Percentiles rank a stretch among this genome's conserved stretches.
Conservation (phyloP, 306 rosid species). For the Fragaria iinumae region DNA sequence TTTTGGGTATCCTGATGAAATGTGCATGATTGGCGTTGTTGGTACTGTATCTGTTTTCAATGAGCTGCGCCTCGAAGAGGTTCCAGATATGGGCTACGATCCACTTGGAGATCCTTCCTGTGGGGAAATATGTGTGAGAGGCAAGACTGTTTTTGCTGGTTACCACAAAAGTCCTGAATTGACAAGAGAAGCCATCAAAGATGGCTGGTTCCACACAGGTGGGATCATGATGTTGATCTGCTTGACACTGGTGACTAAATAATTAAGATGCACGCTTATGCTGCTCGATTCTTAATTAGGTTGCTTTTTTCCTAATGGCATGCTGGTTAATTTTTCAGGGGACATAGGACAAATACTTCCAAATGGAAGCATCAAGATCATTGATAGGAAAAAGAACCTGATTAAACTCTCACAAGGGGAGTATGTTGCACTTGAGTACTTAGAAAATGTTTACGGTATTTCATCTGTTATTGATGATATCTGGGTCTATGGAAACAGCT, state of each 20-base stretch:
- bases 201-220: conserved; percentile 97
- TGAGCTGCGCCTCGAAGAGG: conserved; percentile 71
- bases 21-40: conserved; percentile 79
- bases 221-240: background rate
- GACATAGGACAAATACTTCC: conserved; percentile 86
- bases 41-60: conserved; percentile 62
- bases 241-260: background rate
- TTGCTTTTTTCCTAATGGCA: background rate
- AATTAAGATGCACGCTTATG: background rate
- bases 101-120: conserved; percentile 71
- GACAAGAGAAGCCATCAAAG: conserved; percentile 62
- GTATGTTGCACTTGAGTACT: conserved; percentile 74
- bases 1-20: conserved; percentile 67
- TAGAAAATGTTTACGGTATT: conserved; percentile 74
- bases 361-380: conserved; percentile 69
- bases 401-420: conserved; percentile 95
- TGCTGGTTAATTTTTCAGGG: conserved; percentile 39
- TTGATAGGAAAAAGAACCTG: conserved; percentile 87
- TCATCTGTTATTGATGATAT: conserved; percentile 75
- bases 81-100: conserved; percentile 78
- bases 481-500: conserved; percentile 87
- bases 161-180: conserved; percentile 72
- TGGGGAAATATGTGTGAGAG: conserved; percentile 86
- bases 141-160: conserved; percentile 57
- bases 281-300: background rate